phyloP scores from a whole-genome alignment of 2,329 filamentous ascomycete genomes.

The Setomelanomma holmii region DNA sequence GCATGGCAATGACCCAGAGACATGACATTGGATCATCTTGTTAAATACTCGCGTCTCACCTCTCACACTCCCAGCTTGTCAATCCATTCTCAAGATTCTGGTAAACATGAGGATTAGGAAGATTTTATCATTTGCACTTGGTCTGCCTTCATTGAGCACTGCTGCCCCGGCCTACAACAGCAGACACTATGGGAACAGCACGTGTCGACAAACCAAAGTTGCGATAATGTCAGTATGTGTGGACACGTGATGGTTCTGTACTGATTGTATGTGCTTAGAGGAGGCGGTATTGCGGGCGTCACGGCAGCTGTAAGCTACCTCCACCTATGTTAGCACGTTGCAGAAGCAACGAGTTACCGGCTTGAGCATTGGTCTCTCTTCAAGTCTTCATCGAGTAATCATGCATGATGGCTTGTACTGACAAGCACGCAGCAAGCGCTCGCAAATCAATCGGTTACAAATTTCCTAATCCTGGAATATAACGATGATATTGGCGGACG shows the following conservation, averaged over 20 bases:
- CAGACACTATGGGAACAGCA: conserved; percentile 25
- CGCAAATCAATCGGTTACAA: conserved; percentile 64
- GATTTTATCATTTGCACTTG: conserved; percentile 6
- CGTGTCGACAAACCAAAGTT: conserved; percentile 42
- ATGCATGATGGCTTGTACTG: not conserved
- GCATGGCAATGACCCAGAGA: not conserved
- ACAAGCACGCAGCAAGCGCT: conserved; percentile 60
- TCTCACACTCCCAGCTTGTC: too few relatives aligned
- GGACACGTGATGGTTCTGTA: not conserved
- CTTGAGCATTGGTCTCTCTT: too few relatives aligned
- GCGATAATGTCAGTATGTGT: conserved; percentile 35
- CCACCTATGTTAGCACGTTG: too few relatives aligned
- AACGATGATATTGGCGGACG: conserved; percentile 69
- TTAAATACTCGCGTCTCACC: too few relatives aligned
- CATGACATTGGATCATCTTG: too few relatives aligned
- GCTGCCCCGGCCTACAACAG: conserved; percentile 23
- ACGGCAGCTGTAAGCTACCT: conserved; percentile 61
- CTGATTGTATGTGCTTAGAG: conserved; percentile 39
- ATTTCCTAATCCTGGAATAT: conserved; percentile 72
- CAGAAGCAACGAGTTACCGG: too few relatives aligned
- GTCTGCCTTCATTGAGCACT: conserved; percentile 6
- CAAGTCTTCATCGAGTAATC: too few relatives aligned
- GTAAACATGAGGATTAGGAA: not conserved
- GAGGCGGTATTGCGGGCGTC: conserved; percentile 69
- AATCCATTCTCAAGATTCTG: too few relatives aligned